These are phyloP conservation scores for Aspergillus novoparasiticus DNA, from an alignment of 2,329 filamentous ascomycete genomes.

Conservation along the genomic window DNA sequence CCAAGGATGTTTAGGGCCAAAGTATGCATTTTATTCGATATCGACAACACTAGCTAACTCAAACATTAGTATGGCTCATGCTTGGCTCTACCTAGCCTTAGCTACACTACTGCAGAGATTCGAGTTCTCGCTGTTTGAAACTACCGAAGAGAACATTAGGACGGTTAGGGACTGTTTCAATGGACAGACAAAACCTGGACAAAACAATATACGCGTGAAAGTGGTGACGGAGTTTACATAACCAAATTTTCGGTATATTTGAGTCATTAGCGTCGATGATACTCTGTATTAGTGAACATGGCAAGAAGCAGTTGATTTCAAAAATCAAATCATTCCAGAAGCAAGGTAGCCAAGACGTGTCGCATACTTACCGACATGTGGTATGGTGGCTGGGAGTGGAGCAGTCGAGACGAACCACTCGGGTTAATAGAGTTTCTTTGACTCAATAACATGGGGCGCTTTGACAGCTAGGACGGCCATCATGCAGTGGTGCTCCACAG, in stretches of 20 bases:
- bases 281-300: background rate
- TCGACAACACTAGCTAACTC: background rate
- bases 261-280: background rate
- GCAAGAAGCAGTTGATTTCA: background rate
- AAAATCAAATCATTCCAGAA: background rate
- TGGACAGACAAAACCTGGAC: constrained; percentile 14
- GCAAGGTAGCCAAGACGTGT: background rate
- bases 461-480: background rate
- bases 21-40: constrained; percentile 15
- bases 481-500: background rate
- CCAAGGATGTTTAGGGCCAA: constrained; percentile 31
- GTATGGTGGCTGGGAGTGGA: background rate
- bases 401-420: background rate
- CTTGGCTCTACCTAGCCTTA: constrained; percentile 29
- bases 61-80: constrained; percentile 14
- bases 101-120: constrained; percentile 29
- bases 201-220: constrained; percentile 16
- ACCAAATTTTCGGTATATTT: background rate
- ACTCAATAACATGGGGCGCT: background rate
- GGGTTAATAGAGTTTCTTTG: background rate
- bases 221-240: background rate
- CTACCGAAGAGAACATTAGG: constrained; percentile 29
- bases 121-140: constrained; percentile 31
- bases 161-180: constrained; percentile 30
- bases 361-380: background rate